A percentile compares a stretch with the other conserved stretches of the same genome.
These are phyloP conservation scores for Erythrophleum fordii DNA, from an alignment of 306 rosid genomes.

Conservation along the genomic window DNA sequence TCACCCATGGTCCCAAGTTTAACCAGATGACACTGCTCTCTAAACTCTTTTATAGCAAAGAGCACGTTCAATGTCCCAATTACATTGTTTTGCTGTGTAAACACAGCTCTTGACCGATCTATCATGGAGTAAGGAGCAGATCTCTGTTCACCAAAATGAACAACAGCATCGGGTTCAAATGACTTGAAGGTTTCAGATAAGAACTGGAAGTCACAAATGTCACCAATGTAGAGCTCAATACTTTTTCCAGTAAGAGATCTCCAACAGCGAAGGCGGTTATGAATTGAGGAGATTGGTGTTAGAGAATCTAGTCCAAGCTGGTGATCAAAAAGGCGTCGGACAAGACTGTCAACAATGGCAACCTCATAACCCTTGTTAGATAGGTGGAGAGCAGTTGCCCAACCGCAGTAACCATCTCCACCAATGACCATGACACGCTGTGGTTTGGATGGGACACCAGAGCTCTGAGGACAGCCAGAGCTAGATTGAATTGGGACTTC, in stretches of 20 bases:
- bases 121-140: constrained; percentile 98
- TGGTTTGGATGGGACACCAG: constrained; percentile 59
- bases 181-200: constrained; percentile 81
- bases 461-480: constrained; percentile 38
- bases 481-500: constrained; percentile 63
- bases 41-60: constrained; percentile 89
- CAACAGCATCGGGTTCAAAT: constrained; percentile 91
- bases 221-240: constrained; percentile 86
- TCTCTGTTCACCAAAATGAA: constrained; percentile 94
- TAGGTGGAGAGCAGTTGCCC: constrained; percentile 98
- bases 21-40: constrained; percentile 88
- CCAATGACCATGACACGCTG: constrained; percentile 89
- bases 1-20: constrained; percentile 99
- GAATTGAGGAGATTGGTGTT: constrained; percentile 90
- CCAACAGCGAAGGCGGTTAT: constrained; percentile 79
- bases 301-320: constrained; percentile 89
- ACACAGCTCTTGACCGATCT: constrained; percentile 92
- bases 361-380: constrained; percentile 94
- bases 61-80: constrained; percentile 93
- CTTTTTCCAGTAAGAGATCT: constrained; percentile 80
- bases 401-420: constrained; percentile 98
- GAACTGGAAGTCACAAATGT: constrained; percentile 94
- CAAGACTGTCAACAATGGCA: constrained; percentile 88
- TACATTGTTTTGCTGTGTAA: constrained; percentile 89
- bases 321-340: constrained; percentile 90